Evolutionary conservation across 148 eudicot species (phyloP), one percentile per base, ranked within the genome.

Genomic region (Rhododendron ferrugineum): DNA sequence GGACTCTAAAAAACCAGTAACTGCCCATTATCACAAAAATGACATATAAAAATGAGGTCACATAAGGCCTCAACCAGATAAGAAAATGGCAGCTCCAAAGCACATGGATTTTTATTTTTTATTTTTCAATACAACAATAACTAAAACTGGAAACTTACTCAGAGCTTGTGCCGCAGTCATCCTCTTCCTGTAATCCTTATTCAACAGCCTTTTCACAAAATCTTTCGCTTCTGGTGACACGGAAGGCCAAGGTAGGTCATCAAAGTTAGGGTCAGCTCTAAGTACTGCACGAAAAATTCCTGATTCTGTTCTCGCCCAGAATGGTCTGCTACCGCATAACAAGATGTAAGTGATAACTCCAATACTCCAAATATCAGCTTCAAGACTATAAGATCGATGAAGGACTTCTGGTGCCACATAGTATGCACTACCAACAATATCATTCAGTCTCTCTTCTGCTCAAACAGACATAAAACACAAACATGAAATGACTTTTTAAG

Each of bases 121-220:
- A n/a, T 4, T 23, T 42, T 23, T 77, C 32, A 50, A 80, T 20
- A 81, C 8, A 36, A 58, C 26, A 81, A 22, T 28, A 32, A 58
- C 30, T 18, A 22, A 13, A 36, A 36, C 16, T 32, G 3, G 10
- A n/a, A 81, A 85, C 91, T 86, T 75, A 90, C 91, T 90, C 85
- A 90, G 80, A 86, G 91, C 91, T 86, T 90, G 91, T 60, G 91
- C 91, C 36, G 91, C 91, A 82, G 90, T 90, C 91, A 90, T 90
- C 83, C 91, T 86, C 68, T 90, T 90, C 42, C 91, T 83, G 85
- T 90, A 90, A 86, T 90, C 90, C 85, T 90, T 90, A 83, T 90
- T 88, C 50, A 90, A 58, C 60, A 90, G 90, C 84, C 91, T 87
- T 83, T 85, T 90, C 20, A 90, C 91, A 62, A 90, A 90, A 84